These are phyloP conservation scores for Melastoma candidum DNA, from an alignment of 441 rosid genomes.

Conservation along the genomic window DNA sequence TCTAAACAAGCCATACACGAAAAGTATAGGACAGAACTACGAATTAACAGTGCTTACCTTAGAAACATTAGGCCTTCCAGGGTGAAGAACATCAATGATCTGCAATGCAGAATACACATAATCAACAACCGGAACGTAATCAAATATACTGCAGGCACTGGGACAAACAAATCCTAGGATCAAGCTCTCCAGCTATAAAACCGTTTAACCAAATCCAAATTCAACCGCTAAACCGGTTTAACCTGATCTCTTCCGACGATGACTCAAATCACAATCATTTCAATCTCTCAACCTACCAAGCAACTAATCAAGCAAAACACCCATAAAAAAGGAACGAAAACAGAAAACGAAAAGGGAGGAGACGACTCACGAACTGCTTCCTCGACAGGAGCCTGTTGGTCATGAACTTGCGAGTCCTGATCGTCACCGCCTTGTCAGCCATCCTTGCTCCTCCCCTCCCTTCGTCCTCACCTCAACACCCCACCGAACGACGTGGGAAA, in stretches of 20 bases:
- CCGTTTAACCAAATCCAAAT: no score
- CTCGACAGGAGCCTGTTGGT: slow-evolving; percentile 83
- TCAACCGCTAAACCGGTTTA: no score
- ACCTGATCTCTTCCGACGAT: no score
- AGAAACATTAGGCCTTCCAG: slow-evolving; percentile 9
- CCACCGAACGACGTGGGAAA: no score
- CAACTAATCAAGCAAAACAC: not conserved
- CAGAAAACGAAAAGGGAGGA: not conserved
- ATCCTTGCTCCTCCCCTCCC: slow-evolving; percentile 19
- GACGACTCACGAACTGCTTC: slow-evolving; percentile 70
- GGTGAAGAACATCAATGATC: slow-evolving; percentile 57
- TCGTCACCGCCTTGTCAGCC: slow-evolving; percentile 85
- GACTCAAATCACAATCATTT: no score
- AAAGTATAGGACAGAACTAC: not conserved
- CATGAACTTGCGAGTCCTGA: slow-evolving; percentile 83
- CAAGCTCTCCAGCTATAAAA: no score
- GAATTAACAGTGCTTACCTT: slow-evolving; percentile 2
- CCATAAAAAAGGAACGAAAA: not conserved
- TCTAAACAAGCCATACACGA: not conserved
- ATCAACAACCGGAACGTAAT: not conserved
- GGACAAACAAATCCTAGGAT: not conserved
- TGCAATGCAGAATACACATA: slow-evolving; percentile 10
- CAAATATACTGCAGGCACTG: not conserved
- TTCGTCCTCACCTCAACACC: not conserved
- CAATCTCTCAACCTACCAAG: not conserved